phyloP scores from a whole-genome alignment of 2,329 filamentous ascomycete species.

The Byssoonygena ceratinophila region DNA sequence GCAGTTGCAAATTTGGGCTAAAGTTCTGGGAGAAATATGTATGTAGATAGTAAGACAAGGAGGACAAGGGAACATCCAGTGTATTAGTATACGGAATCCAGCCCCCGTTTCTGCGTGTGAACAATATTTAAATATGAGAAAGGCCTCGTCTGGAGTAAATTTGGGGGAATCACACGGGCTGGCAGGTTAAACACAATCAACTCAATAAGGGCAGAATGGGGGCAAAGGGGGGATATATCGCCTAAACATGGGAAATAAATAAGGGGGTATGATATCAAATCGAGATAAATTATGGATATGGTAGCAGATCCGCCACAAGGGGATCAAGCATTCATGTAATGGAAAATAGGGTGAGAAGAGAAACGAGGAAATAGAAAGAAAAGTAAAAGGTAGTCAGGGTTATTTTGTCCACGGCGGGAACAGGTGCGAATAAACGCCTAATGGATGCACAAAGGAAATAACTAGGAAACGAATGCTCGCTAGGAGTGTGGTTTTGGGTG shows the following conservation, averaged over 20 bases:
- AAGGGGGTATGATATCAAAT: conserved; percentile 9
- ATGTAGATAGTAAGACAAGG: neutral
- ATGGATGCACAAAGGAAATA: conserved; percentile 17
- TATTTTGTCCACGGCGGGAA: conserved; percentile 8
- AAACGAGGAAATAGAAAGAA: neutral
- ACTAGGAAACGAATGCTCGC: conserved; percentile 13
- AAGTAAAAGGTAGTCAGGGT: neutral
- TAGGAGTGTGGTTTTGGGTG: conserved; percentile 13
- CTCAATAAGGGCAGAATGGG: neutral
- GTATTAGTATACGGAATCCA: conserved; percentile 6
- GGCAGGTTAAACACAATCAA: neutral
- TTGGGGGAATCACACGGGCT: conserved; percentile 1
- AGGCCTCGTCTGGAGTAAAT: neutral
- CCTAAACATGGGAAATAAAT: conserved; percentile 5
- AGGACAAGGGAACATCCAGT: conserved; percentile 1
- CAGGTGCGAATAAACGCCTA: conserved; percentile 15
- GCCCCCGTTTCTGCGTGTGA: neutral
- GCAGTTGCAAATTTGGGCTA: neutral
- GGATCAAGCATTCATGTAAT: neutral
- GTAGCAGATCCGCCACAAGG: neutral
- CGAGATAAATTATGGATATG: neutral
- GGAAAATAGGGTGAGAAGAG: neutral
- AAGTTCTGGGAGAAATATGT: neutral
- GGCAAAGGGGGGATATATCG: conserved; percentile 2
- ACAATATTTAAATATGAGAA: neutral